Percentiles rank a stretch among this genome's conserved stretches.
These are phyloP conservation scores for Colletotrichum sp. DNA, from an alignment of 2,329 filamentous ascomycete species.

Conservation along the genomic window DNA sequence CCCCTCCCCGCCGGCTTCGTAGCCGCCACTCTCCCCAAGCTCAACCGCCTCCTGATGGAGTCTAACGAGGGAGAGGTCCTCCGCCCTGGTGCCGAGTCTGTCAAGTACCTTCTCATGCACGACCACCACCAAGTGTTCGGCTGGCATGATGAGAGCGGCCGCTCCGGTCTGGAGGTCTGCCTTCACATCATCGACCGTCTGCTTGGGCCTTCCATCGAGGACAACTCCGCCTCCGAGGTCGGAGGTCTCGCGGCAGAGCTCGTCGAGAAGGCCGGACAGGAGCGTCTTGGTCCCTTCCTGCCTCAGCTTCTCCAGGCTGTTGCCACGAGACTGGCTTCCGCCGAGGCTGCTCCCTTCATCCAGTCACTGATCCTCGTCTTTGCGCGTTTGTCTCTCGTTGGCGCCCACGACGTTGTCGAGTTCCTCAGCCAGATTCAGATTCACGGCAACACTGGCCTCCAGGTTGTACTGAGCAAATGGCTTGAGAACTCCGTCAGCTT, in stretches of 20 bases:
- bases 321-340: slow-evolving; percentile 81
- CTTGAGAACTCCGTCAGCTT: slow-evolving; percentile 96
- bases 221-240: slow-evolving; percentile 94
- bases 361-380: slow-evolving; percentile 96
- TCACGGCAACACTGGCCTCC: slow-evolving; percentile 78
- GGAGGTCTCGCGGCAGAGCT: slow-evolving; percentile 92
- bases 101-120: slow-evolving; percentile 89
- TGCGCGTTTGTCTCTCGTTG: slow-evolving; percentile 83
- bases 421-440: slow-evolving; percentile 89
- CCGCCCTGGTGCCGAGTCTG: slow-evolving; percentile 81
- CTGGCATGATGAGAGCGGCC: slow-evolving; percentile 82
- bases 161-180: slow-evolving; percentile 85
- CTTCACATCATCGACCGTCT: slow-evolving; percentile 92
- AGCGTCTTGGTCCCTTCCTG: slow-evolving; percentile 88
- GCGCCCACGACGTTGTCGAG: slow-evolving; percentile 86
- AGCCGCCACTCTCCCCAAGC: slow-evolving; percentile 82
- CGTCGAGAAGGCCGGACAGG: slow-evolving; percentile 92
- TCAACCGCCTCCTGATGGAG: slow-evolving; percentile 81
- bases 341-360: slow-evolving; percentile 87
- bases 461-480: slow-evolving; percentile 93
- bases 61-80: slow-evolving; percentile 89
- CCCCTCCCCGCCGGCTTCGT: slow-evolving; percentile 90
- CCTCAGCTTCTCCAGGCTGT: slow-evolving; percentile 89
- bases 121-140: slow-evolving; percentile 88
- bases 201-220: slow-evolving; percentile 82